Evolutionary conservation across 169 alveolate genomes (phyloP), one percentile per base, ranked within the genome.

Genomic region (Babesia divergens): DNA sequence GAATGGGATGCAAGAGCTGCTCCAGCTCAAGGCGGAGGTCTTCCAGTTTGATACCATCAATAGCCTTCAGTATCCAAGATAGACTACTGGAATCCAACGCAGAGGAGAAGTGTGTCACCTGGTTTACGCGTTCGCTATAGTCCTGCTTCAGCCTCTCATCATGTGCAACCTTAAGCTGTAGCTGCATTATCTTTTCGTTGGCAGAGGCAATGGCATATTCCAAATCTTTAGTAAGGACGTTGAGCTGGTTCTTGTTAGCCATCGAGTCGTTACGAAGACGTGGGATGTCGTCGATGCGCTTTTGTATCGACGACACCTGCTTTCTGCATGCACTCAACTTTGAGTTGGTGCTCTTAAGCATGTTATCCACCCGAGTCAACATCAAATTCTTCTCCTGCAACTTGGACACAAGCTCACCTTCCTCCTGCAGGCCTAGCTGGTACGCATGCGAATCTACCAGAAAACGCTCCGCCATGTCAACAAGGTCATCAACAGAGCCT

Each of bases 281-380:
- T n/a, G 82, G 82, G 9, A 70, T 16, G 43, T 70, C 65, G 53
- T 70, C 55, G 1, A 70, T 34, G 28, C 82, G 60, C 51, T 62
- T 7, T 24, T 70, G 68, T 6, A 62, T 60, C 8, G 70, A 31
- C 16, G 24, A 26, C 34, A 70, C 28, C 54, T 53, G 51, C 18
- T 47, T 26, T 20, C 28, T 64, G 43, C 77, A 70, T 16, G 76
- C 50, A 35, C 43, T 52, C 35, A 70, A 14, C 44, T 70, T 70
- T 29, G 58, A 1, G 32, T 64, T 37, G 40, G 59, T 59, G 53
- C 58, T 50, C 11, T 47, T 40, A 11, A 70, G 35, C 72, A 70
- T 58, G n/a, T 8, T 16, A 2, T 70, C 62, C 13, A 70, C 34
- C 1, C 72, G 50, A 13, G 49, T 1, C 2, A 46, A 24, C 64